A percentile compares a stretch with the other conserved stretches of the same genome.
Conservation (phyloP, 768 basidiomycete species). For the Sporobolomyces roseus region DNA sequence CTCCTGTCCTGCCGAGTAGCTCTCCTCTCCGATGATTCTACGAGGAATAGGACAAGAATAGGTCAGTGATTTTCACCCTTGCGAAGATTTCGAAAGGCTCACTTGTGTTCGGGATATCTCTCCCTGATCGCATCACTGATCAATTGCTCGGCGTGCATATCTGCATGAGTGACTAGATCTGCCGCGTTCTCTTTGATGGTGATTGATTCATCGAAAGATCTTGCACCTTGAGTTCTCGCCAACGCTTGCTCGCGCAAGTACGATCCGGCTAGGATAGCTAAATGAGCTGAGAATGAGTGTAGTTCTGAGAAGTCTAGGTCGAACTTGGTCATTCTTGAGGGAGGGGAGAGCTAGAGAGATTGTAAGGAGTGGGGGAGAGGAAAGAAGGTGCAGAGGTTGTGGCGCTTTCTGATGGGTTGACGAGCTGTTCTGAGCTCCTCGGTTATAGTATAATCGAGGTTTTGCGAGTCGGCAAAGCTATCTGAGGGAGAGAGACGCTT, state of each 20-base stretch:
- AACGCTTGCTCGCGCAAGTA: conserved; percentile 42
- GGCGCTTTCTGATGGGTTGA: too few relatives aligned
- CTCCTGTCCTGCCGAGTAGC: conserved; percentile 43
- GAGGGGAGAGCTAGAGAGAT: too few relatives aligned
- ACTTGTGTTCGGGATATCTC: conserved; percentile 40
- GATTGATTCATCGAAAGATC: conserved; percentile 27
- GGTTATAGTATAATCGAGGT: too few relatives aligned
- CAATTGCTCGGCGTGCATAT: conserved; percentile 35
- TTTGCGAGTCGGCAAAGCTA: too few relatives aligned
- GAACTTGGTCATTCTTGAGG: too few relatives aligned
- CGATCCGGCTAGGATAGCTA: conserved; percentile 40
- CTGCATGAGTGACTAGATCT: conserved; percentile 36
- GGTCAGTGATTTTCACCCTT: too few relatives aligned
- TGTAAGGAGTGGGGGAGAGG: too few relatives aligned
- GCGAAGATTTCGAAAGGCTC: too few relatives aligned
- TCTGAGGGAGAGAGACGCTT: too few relatives aligned
- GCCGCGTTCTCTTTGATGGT: conserved; percentile 41
- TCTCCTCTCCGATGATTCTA: conserved; percentile 45
- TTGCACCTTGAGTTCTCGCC: conserved; percentile 21
- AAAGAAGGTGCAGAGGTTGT: too few relatives aligned
- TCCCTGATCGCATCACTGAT: conserved; percentile 36
- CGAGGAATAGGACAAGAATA: too few relatives aligned
- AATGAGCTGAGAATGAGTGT: conserved; percentile 35
- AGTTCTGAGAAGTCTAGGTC: conserved; percentile 34
- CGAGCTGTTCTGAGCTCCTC: too few relatives aligned